Percentiles rank a stretch among this genome's conserved stretches.
Conservation (phyloP, 495 filamentous ascomycete genomes). For the Aspergillus wentii region DNA sequence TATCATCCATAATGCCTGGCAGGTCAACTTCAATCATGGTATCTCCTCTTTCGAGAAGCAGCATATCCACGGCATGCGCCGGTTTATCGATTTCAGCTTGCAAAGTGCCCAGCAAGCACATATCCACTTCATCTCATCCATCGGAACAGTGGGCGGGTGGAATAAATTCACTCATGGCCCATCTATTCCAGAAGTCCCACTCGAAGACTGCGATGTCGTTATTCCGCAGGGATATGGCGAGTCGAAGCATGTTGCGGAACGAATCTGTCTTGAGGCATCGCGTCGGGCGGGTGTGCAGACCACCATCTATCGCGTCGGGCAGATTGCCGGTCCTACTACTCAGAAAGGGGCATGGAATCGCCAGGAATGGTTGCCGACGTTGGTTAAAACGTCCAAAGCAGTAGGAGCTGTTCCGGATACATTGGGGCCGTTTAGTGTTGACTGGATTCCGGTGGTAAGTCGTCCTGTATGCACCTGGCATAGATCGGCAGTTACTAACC, state of each 20-base stretch:
- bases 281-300: constrained; percentile 25
- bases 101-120: constrained; percentile 23
- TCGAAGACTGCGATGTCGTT: constrained; percentile 42
- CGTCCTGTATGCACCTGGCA: too few relatives aligned
- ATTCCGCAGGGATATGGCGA: constrained; percentile 53
- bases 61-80: constrained; percentile 52
- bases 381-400: too few relatives aligned
- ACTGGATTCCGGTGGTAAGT: too few relatives aligned
- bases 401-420: too few relatives aligned
- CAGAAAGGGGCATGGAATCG: too few relatives aligned
- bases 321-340: constrained; percentile 58
- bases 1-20: constrained; percentile 63
- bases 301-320: constrained; percentile 54
- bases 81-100: constrained; percentile 56
- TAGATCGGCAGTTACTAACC: too few relatives aligned
- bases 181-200: constrained; percentile 43
- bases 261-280: constrained; percentile 41
- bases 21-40: constrained; percentile 69
- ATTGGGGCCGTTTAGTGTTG: too few relatives aligned
- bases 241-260: constrained; percentile 62
- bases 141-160: constrained; percentile 40
- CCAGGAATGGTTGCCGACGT: too few relatives aligned
- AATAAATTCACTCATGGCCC: constrained; percentile 24
- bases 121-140: constrained; percentile 61
- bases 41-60: constrained; percentile 54